Conservation (phyloP, 352 stramenopile species). For the Pythium oligandrum region DNA sequence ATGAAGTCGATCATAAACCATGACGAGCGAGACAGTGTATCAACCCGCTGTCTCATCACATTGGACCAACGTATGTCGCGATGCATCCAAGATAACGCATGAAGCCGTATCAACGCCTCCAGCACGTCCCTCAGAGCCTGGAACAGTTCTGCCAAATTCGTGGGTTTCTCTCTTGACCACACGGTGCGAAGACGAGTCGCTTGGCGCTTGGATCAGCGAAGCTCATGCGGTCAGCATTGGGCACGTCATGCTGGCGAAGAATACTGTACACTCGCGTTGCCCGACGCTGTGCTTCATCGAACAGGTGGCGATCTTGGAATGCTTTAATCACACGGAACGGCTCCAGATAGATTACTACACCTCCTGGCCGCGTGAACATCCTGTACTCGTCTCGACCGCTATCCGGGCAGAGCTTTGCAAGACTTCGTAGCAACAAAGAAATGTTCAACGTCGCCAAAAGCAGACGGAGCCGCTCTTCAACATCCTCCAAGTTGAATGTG, state of each 20-base stretch:
- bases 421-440: too few species aligned
- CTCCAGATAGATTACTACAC: not conserved
- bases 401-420: too few species aligned
- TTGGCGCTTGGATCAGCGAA: too few species aligned
- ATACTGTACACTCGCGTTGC: too few species aligned
- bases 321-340: too few species aligned
- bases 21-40: too few species aligned
- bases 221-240: too few species aligned
- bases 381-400: too few species aligned
- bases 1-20: slow-evolving; percentile 7
- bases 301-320: too few species aligned
- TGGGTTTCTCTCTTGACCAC: not conserved
- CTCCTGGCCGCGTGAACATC: too few species aligned
- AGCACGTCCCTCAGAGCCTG: not conserved
- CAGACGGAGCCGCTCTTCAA: slow-evolving; percentile 1
- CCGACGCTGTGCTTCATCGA: too few species aligned
- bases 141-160: slow-evolving; percentile 4
- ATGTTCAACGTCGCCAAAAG: not conserved
- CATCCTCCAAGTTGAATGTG: not conserved
- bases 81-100: not conserved
- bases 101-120: slow-evolving; percentile 1
- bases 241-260: too few species aligned
- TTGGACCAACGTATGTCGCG: slow-evolving; percentile 8
- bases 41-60: not conserved
- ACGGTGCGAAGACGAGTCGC: not conserved